Evolutionary conservation across 1,284 basidiomycete genomes (phyloP).

Genomic region (Phellopilus nigrolimitatus): DNA sequence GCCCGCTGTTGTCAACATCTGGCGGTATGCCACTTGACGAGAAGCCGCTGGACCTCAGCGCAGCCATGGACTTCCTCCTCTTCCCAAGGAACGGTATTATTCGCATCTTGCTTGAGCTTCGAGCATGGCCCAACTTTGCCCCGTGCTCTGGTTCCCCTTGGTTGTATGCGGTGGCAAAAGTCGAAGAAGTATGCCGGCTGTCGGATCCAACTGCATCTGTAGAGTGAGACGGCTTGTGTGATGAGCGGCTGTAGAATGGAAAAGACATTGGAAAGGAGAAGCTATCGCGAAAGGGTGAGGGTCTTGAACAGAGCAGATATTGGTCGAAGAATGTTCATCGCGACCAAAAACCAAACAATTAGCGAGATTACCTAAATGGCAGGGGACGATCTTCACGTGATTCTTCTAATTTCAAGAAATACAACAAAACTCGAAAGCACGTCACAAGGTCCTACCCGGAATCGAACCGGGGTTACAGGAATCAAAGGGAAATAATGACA

Average conservation of each 20-base stretch:
- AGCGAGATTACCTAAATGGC: no score
- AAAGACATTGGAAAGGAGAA: constrained; percentile 10
- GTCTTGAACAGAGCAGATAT: not conserved
- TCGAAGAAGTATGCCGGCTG: constrained; percentile 3
- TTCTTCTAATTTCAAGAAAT: no score
- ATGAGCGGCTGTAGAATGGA: constrained; percentile 14
- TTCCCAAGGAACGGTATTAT: constrained; percentile 18
- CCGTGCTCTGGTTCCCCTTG: not conserved
- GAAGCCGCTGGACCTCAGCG: constrained; percentile 5
- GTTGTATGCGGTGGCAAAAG: constrained; percentile 12
- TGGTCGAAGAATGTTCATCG: no score
- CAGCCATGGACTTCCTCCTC: constrained; percentile 17
- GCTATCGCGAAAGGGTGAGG: no score
- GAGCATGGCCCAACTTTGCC: not conserved
- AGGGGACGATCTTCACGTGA: no score
- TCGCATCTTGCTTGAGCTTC: constrained; percentile 10
- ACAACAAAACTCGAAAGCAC: not conserved
- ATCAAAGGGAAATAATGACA: constrained; percentile 6
- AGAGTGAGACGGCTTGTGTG: not conserved
- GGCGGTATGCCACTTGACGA: not conserved
- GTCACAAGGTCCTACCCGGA: constrained; percentile 10
- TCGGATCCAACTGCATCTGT: not conserved
- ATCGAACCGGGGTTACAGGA: constrained; percentile 15
- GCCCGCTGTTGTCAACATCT: not conserved
- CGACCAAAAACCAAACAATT: no score